These are phyloP conservation scores for Leishmania gerbilli DNA, from an alignment of 208 protist species.

Conservation along the genomic window DNA sequence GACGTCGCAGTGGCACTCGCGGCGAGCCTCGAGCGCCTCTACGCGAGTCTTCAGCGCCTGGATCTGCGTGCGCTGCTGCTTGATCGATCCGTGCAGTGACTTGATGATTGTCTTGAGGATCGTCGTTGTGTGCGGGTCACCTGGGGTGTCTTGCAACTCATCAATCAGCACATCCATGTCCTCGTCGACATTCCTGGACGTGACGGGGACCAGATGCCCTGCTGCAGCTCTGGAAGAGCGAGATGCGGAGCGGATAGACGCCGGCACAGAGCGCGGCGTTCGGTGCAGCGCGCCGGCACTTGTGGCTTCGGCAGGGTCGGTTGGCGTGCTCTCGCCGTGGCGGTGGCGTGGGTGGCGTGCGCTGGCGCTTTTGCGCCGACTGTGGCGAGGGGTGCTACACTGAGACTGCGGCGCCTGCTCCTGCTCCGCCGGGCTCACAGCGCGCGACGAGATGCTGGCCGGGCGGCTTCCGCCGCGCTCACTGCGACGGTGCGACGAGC, in stretches of 20 bases:
- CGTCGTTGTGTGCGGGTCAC: constrained; percentile 31
- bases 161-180: constrained; percentile 30
- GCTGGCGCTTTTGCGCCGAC: constrained; percentile 23
- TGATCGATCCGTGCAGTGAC: constrained; percentile 34
- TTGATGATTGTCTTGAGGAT: constrained; percentile 42
- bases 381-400: constrained; percentile 25
- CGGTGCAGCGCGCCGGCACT: constrained; percentile 5
- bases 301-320: not conserved
- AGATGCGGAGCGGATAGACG: constrained; percentile 10
- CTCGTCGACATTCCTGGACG: constrained; percentile 18
- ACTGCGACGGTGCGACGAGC: constrained; percentile 31
- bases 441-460: constrained; percentile 26
- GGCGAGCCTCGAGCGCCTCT: constrained; percentile 52
- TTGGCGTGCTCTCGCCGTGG: constrained; percentile 12
- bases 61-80: constrained; percentile 36
- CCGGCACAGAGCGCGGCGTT: constrained; percentile 3
- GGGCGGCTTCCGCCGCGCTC: constrained; percentile 24
- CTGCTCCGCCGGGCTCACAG: constrained; percentile 18
- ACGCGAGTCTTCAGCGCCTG: constrained; percentile 46
- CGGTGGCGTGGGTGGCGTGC: constrained; percentile 13
- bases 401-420: constrained; percentile 8
- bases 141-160: constrained; percentile 32
- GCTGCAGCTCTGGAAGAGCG: constrained; percentile 1
- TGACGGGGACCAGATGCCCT: constrained; percentile 27
- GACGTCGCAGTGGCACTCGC: constrained; percentile 42